Evolutionary conservation across 257 asterid genomes (phyloP).

Genomic region (Solanum chilense): DNA sequence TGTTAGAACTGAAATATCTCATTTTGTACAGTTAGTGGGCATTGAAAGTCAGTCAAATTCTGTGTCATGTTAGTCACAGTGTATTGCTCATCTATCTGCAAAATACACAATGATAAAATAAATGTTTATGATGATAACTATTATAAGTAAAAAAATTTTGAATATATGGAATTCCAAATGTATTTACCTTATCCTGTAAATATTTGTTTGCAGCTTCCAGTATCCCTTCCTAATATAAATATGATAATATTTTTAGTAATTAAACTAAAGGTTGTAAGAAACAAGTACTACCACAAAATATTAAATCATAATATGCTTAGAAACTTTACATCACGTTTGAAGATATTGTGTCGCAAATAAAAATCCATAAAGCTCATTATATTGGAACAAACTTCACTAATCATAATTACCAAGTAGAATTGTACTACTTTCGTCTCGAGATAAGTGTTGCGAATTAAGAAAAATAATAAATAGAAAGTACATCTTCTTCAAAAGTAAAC

Average conservation of each 20-base stretch:
- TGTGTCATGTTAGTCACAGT: slow-evolving; percentile 31
- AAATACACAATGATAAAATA: background rate
- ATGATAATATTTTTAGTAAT: background rate
- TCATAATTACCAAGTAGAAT: background rate
- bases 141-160: background rate
- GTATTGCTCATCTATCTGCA: slow-evolving; percentile 70
- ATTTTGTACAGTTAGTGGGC: slow-evolving; percentile 35
- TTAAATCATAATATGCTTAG: background rate
- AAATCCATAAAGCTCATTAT: background rate
- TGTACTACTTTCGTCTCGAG: background rate
- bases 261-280: background rate
- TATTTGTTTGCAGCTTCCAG: slow-evolving; percentile 72
- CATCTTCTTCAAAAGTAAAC: background rate
- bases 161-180: background rate
- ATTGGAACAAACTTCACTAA: background rate
- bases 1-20: slow-evolving; percentile 26
- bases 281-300: background rate
- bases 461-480: background rate
- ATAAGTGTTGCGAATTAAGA: background rate
- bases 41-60: slow-evolving; percentile 28
- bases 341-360: background rate
- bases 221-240: slow-evolving; percentile 53
- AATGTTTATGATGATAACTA: background rate
- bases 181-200: slow-evolving; percentile 61
- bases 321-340: background rate